Conservation (phyloP, 2,329 filamentous ascomycete genomes). For the Cercospora zeina region DNA sequence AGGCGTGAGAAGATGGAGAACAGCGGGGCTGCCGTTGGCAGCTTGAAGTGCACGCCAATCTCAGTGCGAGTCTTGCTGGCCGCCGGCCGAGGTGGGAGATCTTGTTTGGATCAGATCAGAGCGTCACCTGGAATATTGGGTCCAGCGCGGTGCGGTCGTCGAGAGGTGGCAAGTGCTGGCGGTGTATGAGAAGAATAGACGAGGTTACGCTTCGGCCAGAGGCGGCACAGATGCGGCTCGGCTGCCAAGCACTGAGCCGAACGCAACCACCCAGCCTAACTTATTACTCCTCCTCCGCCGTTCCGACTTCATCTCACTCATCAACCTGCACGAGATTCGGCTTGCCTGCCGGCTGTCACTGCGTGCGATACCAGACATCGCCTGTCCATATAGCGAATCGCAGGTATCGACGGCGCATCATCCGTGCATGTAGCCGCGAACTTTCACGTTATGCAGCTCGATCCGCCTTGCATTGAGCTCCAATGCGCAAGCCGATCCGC, state of each 20-base stretch:
- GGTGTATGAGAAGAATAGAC: neutral
- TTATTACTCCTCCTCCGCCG: neutral
- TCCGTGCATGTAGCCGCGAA: neutral
- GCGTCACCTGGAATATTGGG: neutral
- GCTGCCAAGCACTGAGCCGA: neutral
- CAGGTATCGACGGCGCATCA: neutral
- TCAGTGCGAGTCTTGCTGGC: neutral
- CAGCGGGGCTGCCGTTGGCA: neutral
- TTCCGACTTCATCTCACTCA: too few species aligned
- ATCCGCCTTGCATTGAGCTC: neutral
- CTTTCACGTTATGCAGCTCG: neutral
- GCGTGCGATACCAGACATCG: neutral
- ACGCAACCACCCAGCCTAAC: too few species aligned
- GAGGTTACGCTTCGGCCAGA: neutral
- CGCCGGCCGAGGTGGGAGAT: neutral
- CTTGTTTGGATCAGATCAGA: neutral
- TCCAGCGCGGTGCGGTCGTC: neutral
- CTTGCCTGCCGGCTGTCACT: neutral
- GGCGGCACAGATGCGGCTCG: neutral
- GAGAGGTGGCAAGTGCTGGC: neutral
- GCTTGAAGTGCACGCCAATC: neutral
- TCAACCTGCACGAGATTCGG: too few species aligned
- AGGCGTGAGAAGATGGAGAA: neutral
- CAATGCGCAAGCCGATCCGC: neutral
- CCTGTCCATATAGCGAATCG: neutral